Evolutionary conservation across 257 asterid species (phyloP), one percentile per base, ranked within the genome.

Genomic region (Solanum arcanum): DNA sequence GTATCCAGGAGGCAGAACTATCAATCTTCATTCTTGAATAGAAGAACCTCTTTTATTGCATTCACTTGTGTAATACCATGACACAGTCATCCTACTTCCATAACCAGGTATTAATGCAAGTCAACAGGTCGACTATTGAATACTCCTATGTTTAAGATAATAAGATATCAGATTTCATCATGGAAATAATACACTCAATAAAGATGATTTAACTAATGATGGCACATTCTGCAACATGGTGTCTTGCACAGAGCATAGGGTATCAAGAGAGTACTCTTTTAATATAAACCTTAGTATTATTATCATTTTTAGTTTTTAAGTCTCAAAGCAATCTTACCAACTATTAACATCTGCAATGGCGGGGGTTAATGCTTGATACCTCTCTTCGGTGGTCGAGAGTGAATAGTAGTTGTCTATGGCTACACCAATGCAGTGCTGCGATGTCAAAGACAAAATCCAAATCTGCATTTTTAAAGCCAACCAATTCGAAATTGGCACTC

Each of bases 401-500:
- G 95, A 91, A 94, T 91, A 93, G 94, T 91, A 89, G 95, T 91
- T 93, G 98, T 89, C 93, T 97, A 97, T 95, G 90, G 99, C 93
- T 94, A 94, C 99, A 95, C 98, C 98, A 95, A 92, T 94, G 95
- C 98, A 96, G 92, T 90, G 98, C 96, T 97, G 93, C 90, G 96
- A 92, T 89, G 97, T 87, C 94, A 94, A 92, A 94, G 94, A 92
- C 90, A 94, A 91, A 95, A 92, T 93, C 98, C 98, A 94, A 92
- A 97, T 95, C 99, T 97, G 99, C 99, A 97, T 92, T 96, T 94
- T 97, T 94, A 91, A 92, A 94, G 99, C 97, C 99, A 96, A 95
- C 98, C 98, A 95, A 95, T 94, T 93, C 96, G 97, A 91, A 89
- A 94, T 95, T 91, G 98, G 98, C 98, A 97, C 93, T 96, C 94